Percentiles rank a stretch among this genome's conserved stretches.
phyloP scores from a whole-genome alignment of 2,329 filamentous ascomycete genomes.

The Trichoderma koningii region DNA sequence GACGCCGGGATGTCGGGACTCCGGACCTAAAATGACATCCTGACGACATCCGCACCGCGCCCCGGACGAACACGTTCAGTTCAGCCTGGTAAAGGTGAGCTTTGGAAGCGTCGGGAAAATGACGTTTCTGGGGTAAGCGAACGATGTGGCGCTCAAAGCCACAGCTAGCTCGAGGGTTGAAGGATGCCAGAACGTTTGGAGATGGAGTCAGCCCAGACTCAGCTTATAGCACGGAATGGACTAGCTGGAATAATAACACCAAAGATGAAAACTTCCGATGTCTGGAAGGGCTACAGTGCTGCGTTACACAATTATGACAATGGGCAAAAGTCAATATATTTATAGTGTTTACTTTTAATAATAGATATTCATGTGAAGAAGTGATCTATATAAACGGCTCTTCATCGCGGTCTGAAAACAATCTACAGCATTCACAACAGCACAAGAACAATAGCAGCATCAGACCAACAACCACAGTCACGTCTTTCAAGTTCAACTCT shows the following conservation, averaged over 20 bases:
- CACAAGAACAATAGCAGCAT: neutral
- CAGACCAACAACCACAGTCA: neutral
- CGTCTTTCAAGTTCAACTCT: neutral
- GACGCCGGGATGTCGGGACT: constrained; percentile 8
- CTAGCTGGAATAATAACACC: neutral
- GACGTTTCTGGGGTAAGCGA: neutral
- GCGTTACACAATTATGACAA: neutral
- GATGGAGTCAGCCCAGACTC: constrained; percentile 6
- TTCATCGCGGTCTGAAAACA: too few relatives aligned
- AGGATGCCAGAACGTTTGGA: neutral
- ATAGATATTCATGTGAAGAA: neutral
- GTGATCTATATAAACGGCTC: constrained; percentile 22
- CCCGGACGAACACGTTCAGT: neutral
- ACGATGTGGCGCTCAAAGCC: constrained; percentile 1
- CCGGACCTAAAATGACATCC: constrained; percentile 10
- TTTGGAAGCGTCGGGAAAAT: neutral
- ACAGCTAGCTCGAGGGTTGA: constrained; percentile 5
- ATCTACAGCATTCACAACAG: too few relatives aligned
- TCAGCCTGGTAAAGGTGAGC: neutral
- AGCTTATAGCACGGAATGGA: constrained; percentile 12
- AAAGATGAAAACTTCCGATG: neutral
- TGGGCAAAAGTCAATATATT: neutral
- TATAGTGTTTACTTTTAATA: neutral
- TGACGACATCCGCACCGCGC: neutral
- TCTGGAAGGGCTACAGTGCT: neutral